Evolutionary conservation across 306 rosid genomes (phyloP), one percentile per base, ranked within the genome.

Genomic region (Notholithocarpus densiflorus): DNA sequence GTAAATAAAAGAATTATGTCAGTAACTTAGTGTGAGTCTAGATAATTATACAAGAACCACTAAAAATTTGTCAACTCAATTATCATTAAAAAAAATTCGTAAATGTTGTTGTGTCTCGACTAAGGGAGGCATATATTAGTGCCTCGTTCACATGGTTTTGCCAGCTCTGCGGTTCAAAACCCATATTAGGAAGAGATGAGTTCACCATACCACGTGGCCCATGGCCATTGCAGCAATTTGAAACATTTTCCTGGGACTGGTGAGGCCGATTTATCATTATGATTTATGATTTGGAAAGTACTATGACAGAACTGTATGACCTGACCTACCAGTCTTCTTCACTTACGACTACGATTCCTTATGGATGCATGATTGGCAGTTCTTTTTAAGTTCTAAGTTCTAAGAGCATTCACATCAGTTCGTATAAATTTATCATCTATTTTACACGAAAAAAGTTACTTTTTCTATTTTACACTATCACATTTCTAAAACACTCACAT

Each of bases 241-340:
- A 21, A 18, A 10, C 52, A 18, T 66, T 66, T 64, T 66, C 31
- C 27, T 32, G 72, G 66, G 27, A 8, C 65, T 20, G 27, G 27
- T 11, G 31, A 21, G 4, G 15, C 27, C 23, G 64, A 7, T 59
- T 59, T 2, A 20, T 2, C 6, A 18, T 18, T 14, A 1, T 32
- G 15, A 66, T 66, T 18, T 14, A 1, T 32, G 17, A 66, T 66
- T 32, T 66, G 71, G 51, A 66, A 17, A 8, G 4, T 62, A 2
- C 26, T 18, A 10, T 8, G 17, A 32, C 37, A 32, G 37, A 32
- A 32, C 37, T 32, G 37, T 32, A 32, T 32, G 37, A 32, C 37
- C 37, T 32, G 37, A 65, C 71, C 71, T 31, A 65, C 45, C 51
- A 66, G 71, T 66, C 71, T 32, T 66, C 48, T 68, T 68, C 26